These are phyloP conservation scores for Raphanus raphanistrum DNA, from an alignment of 345 rosid species.

Conservation along the genomic window DNA sequence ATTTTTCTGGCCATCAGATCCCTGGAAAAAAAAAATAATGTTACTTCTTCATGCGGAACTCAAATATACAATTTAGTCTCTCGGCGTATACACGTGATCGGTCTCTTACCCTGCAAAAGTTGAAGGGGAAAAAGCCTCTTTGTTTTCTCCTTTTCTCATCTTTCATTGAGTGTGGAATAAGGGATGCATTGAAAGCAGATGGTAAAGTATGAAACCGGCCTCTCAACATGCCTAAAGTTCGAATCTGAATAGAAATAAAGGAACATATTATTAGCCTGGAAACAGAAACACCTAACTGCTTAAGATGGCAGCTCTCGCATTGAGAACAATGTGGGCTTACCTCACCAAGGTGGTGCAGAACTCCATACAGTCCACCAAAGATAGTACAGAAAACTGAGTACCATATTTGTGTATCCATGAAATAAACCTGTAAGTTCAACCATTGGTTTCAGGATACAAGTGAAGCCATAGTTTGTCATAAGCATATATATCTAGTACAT, in stretches of 20 bases:
- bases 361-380: constrained; percentile 91
- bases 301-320: constrained; percentile 3
- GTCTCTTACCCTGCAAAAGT: constrained; percentile 57
- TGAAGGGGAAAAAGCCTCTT: constrained; percentile 45
- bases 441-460: neutral
- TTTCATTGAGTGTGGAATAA: constrained; percentile 60
- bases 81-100: neutral
- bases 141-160: constrained; percentile 46
- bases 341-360: constrained; percentile 97
- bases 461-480: neutral
- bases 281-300: constrained; percentile 12
- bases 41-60: neutral
- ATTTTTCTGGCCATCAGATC: constrained; percentile 45
- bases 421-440: constrained; percentile 66
- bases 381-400: constrained; percentile 92
- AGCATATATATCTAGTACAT: neutral
- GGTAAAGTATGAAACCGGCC: constrained; percentile 89
- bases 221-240: constrained; percentile 95
- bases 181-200: constrained; percentile 70
- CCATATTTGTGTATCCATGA: constrained; percentile 99
- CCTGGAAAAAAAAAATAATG: constrained; percentile 39
- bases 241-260: constrained; percentile 55
- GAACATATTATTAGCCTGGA: constrained; percentile 34
- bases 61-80: neutral
- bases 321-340: constrained; percentile 46